Evolutionary conservation across 306 rosid species (phyloP).

Genomic region (Mucuna pruriens): DNA sequence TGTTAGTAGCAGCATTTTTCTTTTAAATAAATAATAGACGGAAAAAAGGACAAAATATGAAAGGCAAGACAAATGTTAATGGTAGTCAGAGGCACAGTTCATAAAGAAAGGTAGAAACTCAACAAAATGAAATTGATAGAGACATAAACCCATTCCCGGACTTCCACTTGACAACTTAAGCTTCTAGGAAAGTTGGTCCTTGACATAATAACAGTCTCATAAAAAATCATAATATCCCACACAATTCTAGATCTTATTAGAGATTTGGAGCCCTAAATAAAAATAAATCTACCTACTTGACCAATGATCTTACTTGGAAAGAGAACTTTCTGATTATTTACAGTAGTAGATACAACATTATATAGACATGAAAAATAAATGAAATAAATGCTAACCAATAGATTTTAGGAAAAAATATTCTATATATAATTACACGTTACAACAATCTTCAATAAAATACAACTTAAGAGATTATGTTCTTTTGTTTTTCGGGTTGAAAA

Average conservation of each 20-base stretch:
- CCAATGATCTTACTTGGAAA: background rate
- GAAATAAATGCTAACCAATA: background rate
- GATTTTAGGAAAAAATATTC: background rate
- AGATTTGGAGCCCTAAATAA: constrained; percentile 3
- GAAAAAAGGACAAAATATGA: background rate
- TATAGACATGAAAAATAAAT: background rate
- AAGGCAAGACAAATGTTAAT: background rate
- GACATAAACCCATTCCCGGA: constrained; percentile 6
- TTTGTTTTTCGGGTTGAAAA: background rate
- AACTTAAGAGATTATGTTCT: constrained; percentile 14
- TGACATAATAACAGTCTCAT: background rate
- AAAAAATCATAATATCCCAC: constrained; percentile 16
- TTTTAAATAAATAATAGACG: constrained; percentile 13
- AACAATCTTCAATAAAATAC: constrained; percentile 35
- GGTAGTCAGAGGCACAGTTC: constrained; percentile 15
- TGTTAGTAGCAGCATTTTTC: constrained; percentile 32
- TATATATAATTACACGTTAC: background rate
- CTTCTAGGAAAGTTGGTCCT: background rate
- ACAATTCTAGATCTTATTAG: constrained; percentile 11
- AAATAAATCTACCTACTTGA: constrained; percentile 5
- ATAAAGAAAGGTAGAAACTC: constrained; percentile 12
- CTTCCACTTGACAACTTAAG: constrained; percentile 10
- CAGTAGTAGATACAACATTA: background rate
- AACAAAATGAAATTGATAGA: constrained; percentile 3
- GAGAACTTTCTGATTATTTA: background rate